Base-by-base conservation (phyloP, 2,329 filamentous ascomycete species). In the Acephala macrosclerotiorum region DNA sequence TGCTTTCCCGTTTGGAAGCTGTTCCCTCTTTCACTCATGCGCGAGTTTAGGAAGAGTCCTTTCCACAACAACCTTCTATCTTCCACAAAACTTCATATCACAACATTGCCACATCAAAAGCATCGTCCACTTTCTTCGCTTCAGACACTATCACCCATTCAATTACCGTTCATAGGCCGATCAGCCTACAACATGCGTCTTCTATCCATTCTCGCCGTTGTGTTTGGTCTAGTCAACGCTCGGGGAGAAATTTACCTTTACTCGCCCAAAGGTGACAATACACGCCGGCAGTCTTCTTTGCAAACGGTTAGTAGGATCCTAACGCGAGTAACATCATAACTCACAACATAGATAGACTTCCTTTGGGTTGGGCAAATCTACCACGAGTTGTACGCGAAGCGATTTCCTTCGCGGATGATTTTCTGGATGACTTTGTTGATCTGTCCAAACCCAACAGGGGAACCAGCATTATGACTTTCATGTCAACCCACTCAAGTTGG, bases 281-380 rank as follows among this genome's bases (percentile, higher is more conserved):
- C 29, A 5, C 9, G 29, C 12, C 22, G 5, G 8, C 22, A 26
- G 42, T 58, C 16, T 58, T 38, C 25, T 63, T 58, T 35, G 53
- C 53, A 26, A 63, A 58, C 26, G 11, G 61, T 63, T 25, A 63
- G 61, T 51, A 25, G 11, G 12, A 35, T 45, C 0, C 14, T 25
- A 14, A 25, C 36, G 22, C 18, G 33, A 11, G 45, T 14, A 9
- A 2, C 33, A 12, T 47, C 9, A 36, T 6, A 40, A 58, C 53
- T 49, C n/a, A 51, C 40, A 16, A 16, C 29, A 26, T 4, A n/a
- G n/a, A n/a, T 33, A 63, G 61, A 40, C 49, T 36, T 53, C 3
- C 26, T 63, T 2, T 64, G 61, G 56, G 40, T 55, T 16, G 61
- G 61, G 5, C 38, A 33, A 3, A 57, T 58, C 4, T 29, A 64